Percentiles rank a stretch among this genome's conserved stretches.
Conservation (phyloP, 2,329 filamentous ascomycete species). For the Chlorencoelia australis region DNA sequence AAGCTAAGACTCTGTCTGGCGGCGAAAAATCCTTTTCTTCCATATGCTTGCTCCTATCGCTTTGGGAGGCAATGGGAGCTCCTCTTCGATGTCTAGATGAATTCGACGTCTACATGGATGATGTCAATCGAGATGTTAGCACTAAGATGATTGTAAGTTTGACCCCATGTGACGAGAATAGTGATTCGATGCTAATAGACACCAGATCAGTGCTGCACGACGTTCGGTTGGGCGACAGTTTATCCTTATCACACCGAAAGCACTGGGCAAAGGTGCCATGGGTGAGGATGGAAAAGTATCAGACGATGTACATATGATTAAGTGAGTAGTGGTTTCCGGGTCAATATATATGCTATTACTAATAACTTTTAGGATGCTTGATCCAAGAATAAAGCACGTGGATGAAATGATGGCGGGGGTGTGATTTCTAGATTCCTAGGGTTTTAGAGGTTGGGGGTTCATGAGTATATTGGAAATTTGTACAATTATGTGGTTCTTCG, state of each 20-base stretch:
- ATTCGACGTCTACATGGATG: conserved; percentile 99
- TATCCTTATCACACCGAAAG: conserved; percentile 91
- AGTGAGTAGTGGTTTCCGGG: conserved; percentile 35
- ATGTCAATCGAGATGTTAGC: conserved; percentile 84
- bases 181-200: conserved; percentile 15
- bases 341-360: not conserved
- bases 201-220: conserved; percentile 70
- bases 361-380: conserved; percentile 1
- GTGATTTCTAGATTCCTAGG: too few species aligned
- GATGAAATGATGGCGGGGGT: not conserved
- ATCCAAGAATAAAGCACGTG: conserved; percentile 1
- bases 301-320: conserved; percentile 69
- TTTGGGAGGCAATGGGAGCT: conserved; percentile 98
- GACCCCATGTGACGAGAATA: conserved; percentile 1
- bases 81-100: conserved; percentile 92
- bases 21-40: conserved; percentile 98
- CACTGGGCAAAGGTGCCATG: conserved; percentile 52
- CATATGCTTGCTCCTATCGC: conserved; percentile 80
- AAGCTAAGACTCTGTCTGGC: conserved; percentile 86
- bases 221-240: conserved; percentile 86
- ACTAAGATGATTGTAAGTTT: conserved; percentile 79
- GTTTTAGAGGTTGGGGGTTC: too few species aligned
- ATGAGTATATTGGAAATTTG: too few species aligned
- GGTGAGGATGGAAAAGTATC: too few species aligned
- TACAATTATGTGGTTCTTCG: too few species aligned